Percentiles rank a stretch among this genome's conserved stretches.
Conservation (phyloP, 2,329 filamentous ascomycete genomes). For the Fusarium xyrophilum region DNA sequence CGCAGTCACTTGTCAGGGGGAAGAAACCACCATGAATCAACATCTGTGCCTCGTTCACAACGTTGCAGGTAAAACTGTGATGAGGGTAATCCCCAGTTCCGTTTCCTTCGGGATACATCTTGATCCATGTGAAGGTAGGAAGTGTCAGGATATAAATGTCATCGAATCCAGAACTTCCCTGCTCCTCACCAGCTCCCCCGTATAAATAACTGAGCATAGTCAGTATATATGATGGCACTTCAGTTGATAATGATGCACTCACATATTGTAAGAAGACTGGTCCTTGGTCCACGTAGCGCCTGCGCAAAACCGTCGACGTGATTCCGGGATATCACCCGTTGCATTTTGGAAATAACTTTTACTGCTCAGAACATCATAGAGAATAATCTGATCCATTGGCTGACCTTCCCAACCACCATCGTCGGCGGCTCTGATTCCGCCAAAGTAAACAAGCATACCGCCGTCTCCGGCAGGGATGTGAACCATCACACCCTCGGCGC, state of each 20-base stretch:
- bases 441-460: slow-evolving; percentile 68
- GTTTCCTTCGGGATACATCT: slow-evolving; percentile 55
- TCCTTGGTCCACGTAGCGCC: slow-evolving; percentile 66
- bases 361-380: slow-evolving; percentile 65
- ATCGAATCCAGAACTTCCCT: slow-evolving; percentile 59
- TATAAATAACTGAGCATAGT: slow-evolving; percentile 61
- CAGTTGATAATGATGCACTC: slow-evolving; percentile 37
- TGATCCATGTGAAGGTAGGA: slow-evolving; percentile 68
- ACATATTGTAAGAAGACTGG: slow-evolving; percentile 70
- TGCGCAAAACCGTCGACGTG: slow-evolving; percentile 65
- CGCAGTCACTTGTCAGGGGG: slow-evolving; percentile 56
- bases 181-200: slow-evolving; percentile 60
- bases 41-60: slow-evolving; percentile 63
- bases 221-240: background rate
- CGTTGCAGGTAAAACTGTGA: slow-evolving; percentile 64
- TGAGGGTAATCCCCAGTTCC: slow-evolving; percentile 53
- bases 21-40: slow-evolving; percentile 68
- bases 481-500: slow-evolving; percentile 66
- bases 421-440: slow-evolving; percentile 59
- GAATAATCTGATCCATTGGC: slow-evolving; percentile 58
- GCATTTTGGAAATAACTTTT: slow-evolving; percentile 67
- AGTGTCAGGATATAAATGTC: slow-evolving; percentile 67
- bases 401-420: slow-evolving; percentile 57
- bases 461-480: slow-evolving; percentile 66
- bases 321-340: slow-evolving; percentile 57